phyloP scores from a whole-genome alignment of 805 yeast species.

The Komagataella pseudopastoris region DNA sequence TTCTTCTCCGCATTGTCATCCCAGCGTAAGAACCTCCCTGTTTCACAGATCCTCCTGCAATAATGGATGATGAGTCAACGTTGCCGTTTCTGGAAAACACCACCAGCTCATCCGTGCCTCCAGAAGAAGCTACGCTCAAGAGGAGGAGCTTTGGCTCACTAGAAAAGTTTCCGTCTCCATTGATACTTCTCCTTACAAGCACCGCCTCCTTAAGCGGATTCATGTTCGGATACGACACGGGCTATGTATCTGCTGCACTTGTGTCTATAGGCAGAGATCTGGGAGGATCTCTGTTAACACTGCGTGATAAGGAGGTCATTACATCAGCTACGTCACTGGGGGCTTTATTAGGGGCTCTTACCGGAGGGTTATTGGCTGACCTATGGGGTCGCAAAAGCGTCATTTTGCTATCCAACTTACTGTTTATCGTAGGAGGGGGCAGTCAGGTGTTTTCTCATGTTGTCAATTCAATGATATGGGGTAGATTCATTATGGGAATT shows the following conservation, averaged over 20 bases:
- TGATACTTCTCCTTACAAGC: conserved; percentile 30
- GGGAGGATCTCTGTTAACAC: conserved; percentile 21
- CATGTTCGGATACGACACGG: conserved; percentile 51
- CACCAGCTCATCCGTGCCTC: neutral
- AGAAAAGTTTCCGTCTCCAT: conserved; percentile 16
- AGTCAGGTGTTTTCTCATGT: conserved; percentile 17
- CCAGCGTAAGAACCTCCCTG: neutral
- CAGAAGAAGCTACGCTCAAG: neutral
- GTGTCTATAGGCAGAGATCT: conserved; percentile 38
- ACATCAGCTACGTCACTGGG: conserved; percentile 45
- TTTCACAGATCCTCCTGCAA: neutral
- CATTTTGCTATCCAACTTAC: conserved; percentile 29
- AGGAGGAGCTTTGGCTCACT: neutral
- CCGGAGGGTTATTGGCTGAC: conserved; percentile 38
- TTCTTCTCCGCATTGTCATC: neutral
- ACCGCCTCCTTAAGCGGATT: conserved; percentile 43
- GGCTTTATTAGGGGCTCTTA: conserved; percentile 33
- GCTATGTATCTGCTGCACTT: conserved; percentile 42
- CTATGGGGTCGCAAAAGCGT: conserved; percentile 31
- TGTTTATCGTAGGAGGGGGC: conserved; percentile 28
- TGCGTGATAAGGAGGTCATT: conserved; percentile 34
- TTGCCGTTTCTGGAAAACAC: neutral
- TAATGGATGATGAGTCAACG: neutral
- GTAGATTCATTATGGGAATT: conserved; percentile 53
- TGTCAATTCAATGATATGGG: conserved; percentile 37